phyloP scores from a whole-genome alignment of 2,329 filamentous ascomycete species.

The Aspergillus melleus region DNA sequence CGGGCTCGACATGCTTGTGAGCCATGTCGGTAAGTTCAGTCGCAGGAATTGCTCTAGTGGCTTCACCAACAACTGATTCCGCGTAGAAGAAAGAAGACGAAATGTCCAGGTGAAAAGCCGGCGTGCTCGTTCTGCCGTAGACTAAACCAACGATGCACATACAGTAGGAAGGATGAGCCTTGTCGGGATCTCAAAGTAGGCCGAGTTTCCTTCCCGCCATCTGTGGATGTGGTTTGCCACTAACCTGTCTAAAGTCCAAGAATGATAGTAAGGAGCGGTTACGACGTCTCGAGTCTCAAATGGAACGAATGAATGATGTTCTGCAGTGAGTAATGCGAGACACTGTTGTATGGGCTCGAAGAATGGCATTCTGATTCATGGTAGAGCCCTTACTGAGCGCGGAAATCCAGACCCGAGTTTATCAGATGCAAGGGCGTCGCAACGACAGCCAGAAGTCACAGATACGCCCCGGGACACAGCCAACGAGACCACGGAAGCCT shows the following conservation, averaged over 20 bases:
- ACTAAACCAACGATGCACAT: slow-evolving; percentile 8
- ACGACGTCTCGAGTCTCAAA: background rate
- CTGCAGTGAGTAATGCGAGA: background rate
- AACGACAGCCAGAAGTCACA: background rate
- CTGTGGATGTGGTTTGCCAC: background rate
- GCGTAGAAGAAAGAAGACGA: slow-evolving; percentile 9
- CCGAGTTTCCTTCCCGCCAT: too few species aligned
- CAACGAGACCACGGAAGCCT: background rate
- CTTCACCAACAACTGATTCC: background rate
- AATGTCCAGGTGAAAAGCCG: slow-evolving; percentile 11
- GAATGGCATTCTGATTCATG: background rate
- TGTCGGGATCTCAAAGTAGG: background rate
- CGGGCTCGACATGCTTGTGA: slow-evolving; percentile 10
- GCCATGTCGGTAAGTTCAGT: slow-evolving; percentile 6
- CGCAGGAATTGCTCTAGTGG: background rate
- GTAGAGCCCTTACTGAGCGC: background rate
- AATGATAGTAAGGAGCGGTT: slow-evolving; percentile 1
- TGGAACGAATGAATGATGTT: background rate
- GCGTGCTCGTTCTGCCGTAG: slow-evolving; percentile 10
- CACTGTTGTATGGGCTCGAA: too few species aligned
- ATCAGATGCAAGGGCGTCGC: background rate
- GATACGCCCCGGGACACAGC: background rate
- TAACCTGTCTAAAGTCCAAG: background rate
- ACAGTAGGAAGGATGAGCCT: background rate
- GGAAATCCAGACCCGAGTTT: background rate